Evolutionary conservation across 306 rosid genomes (phyloP).

Genomic region (Prinsepia uniflora): DNA sequence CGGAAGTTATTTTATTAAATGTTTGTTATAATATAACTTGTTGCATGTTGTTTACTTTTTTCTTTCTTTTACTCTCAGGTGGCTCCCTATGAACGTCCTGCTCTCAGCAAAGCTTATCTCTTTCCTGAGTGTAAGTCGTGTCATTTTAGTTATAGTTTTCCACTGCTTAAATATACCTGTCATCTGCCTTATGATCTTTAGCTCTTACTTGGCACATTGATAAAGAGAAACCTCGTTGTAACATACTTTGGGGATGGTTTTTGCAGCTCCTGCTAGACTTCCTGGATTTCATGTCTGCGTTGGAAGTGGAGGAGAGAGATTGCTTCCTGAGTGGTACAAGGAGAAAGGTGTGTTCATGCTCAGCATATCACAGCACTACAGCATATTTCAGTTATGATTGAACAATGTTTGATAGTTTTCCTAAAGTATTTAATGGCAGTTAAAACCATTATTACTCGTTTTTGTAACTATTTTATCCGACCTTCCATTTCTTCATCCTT

Average conservation of each 20-base stretch:
- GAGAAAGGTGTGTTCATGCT: constrained; percentile 59
- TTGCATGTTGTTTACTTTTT: background rate
- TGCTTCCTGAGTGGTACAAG: constrained; percentile 80
- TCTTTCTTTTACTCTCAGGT: constrained; percentile 43
- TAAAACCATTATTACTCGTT: background rate
- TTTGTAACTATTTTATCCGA: background rate
- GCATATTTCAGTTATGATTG: background rate
- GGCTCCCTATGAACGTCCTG: constrained; percentile 99
- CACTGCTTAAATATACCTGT: background rate
- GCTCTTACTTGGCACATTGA: background rate
- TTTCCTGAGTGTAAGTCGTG: constrained; percentile 82
- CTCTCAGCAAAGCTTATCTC: constrained; percentile 93
- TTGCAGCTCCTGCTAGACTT: constrained; percentile 98
- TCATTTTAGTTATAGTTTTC: background rate
- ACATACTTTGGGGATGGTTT: constrained; percentile 14
- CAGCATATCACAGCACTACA: background rate
- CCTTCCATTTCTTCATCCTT: background rate
- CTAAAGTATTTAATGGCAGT: background rate
- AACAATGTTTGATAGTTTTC: background rate
- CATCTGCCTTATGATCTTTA: constrained; percentile 1
- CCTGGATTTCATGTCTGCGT: constrained; percentile 92
- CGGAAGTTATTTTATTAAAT: too few relatives aligned
- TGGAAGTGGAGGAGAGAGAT: constrained; percentile 95
- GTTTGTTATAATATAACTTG: background rate
- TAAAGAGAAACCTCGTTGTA: background rate